Evolutionary conservation across 1,284 basidiomycete species (phyloP).

Genomic region (Apiotrichum montevideense): DNA sequence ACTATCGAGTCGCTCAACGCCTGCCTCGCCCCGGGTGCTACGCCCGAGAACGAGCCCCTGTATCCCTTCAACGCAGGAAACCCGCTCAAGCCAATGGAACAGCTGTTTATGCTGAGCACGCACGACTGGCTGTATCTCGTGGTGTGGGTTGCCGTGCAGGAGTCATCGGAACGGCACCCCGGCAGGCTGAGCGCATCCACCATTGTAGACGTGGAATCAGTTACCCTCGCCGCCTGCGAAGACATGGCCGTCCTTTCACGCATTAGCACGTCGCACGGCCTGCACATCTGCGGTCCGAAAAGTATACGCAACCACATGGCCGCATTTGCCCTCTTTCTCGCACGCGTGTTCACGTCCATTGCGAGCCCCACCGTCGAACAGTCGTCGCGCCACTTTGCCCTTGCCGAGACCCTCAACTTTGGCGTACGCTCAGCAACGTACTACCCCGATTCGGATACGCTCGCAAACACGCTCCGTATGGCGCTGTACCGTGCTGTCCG

Average conservation of each 20-base stretch:
- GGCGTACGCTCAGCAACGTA: background rate
- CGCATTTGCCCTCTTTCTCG: background rate
- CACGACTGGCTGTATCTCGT: constrained; percentile 10
- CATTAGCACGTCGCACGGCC: background rate
- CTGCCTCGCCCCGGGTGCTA: background rate
- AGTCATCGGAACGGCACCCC: constrained; percentile 1
- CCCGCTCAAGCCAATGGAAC: background rate
- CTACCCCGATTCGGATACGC: background rate
- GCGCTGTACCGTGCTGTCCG: background rate
- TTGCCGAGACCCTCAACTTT: background rate
- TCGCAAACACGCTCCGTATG: background rate
- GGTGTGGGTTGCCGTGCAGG: constrained; percentile 9
- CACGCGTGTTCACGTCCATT: background rate
- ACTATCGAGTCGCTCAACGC: background rate
- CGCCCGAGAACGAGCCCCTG: too few species aligned
- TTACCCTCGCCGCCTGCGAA: constrained; percentile 54
- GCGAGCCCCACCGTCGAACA: background rate
- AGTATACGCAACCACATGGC: constrained; percentile 1
- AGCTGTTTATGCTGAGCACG: constrained; percentile 10
- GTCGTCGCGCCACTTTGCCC: background rate
- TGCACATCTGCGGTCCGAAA: background rate
- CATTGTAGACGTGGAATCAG: constrained; percentile 26
- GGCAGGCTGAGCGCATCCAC: background rate
- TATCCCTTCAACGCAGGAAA: background rate
- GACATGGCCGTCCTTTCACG: constrained; percentile 52